Evolutionary conservation across 2,329 filamentous ascomycete genomes (phyloP), one percentile per base, ranked within the genome.

Genomic region (Plectosphaerella cucumerina): DNA sequence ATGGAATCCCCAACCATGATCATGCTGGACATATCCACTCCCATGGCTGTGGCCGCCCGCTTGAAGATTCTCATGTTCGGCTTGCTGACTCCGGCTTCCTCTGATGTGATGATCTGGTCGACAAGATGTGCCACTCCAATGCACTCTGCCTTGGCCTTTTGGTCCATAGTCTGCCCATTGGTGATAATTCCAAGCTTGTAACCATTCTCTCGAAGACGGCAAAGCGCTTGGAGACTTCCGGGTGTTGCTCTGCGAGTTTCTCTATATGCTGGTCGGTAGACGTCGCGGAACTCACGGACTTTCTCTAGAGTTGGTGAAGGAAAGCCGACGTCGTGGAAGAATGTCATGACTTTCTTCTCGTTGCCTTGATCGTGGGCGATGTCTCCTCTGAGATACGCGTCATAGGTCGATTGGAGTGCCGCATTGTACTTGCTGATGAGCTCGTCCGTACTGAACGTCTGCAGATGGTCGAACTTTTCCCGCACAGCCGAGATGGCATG

Each of bases 21-120:
- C 14, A 18, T 43, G 4, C n/a, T 31, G 8, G 15, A 15, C 6
- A 26, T 10, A 9, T 22, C 26, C 15, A 22, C 31, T 8, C 37
- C 26, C 14, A 48, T 17, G 3, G 20, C 8, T 10, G 47, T 2
- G 4, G 44, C n/a, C 6, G 41, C 44, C n/a, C 23, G 21, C 3
- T 17, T 26, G 17, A 48, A 51, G 1, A 48, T 3, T 8, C 17
- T 10, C 1, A 8, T 37, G 8, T 48, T 45, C 3, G 45, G 50
- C 45, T 48, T 51, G 21, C 20, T 37, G 10, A 26, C 47, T 5
- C 45, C 45, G 12, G 31, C 50, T 31, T 51, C 39, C 20, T 51
- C 45, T 15, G 41, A 51, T 18, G 39, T 41, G 31, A 51, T n/a
- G 45, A 51, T 34, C 20, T 44, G 20, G 45, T 48, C 41, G 50